Evolutionary conservation across 495 filamentous ascomycete species (phyloP), one percentile per base, ranked within the genome.

Genomic region (Podospora appendiculata): DNA sequence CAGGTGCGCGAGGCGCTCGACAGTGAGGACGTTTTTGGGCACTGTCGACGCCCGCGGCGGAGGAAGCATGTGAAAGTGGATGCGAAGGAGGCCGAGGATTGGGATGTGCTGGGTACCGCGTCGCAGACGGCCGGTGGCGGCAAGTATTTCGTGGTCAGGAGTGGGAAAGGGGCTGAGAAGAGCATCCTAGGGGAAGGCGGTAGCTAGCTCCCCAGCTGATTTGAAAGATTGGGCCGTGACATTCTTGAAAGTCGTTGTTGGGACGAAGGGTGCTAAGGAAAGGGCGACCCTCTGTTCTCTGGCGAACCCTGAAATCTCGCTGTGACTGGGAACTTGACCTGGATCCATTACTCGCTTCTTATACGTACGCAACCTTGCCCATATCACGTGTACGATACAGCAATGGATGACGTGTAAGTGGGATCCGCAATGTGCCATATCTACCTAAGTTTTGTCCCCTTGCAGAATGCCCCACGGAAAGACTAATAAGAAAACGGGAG

Each of bases 101-200:
- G 87, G 76, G 79, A 92, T 71, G 82, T 84, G 2, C 63, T 95
- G 36, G 78, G 71, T 0, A 74, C 75, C 17, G 86, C 89, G 1
- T 71, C 77, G 32, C 79, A 82, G 65, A 89, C 72, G 39, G 79
- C 79, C 9, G 25, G 25, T 25, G 25, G 25, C 2, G 88, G 86
- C 19, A 77, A 73, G 56, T 95, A 83, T 63, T 92, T 95, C 52
- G 82, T 92, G 38, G 90, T 95, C 16, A 81, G 90, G 53, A 88
- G 81, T 50, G 77, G 70, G 35, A 65, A 60, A 40, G 4, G 41
- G 36, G 32, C 25, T 25, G 25, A 25, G 25, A 25, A 25, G 25
- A 25, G 25, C 25, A 25, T 25, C 25, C 25, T 2, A 25, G 25
- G 25, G 25, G 25, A 25, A 2, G 25, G 25, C 25, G 25, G 25